Percentiles rank a stretch among this genome's conserved stretches.
Conservation (phyloP, 805 yeast species). For the Monosporozyma solicola region DNA sequence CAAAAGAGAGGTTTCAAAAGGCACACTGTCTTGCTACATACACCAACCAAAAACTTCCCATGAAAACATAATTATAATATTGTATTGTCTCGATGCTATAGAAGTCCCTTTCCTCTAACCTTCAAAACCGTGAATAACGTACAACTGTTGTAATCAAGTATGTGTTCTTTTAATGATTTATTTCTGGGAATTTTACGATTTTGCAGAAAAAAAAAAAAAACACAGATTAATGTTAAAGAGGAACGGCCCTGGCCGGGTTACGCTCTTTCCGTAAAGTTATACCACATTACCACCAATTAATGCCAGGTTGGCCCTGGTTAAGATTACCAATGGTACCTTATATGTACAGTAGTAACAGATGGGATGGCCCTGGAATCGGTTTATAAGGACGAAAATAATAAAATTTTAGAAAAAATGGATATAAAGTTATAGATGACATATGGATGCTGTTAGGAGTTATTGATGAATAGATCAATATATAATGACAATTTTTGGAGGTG, state of each 20-base stretch:
- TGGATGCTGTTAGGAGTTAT: not conserved
- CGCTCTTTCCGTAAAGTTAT: too few relatives aligned
- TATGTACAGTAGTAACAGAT: not conserved
- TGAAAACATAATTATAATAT: slow-evolving; percentile 12
- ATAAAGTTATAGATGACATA: not conserved
- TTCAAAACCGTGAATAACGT: not conserved
- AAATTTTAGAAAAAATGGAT: not conserved
- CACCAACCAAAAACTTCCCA: slow-evolving; percentile 32
- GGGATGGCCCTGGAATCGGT: not conserved
- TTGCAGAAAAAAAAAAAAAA: not conserved
- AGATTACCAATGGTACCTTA: too few relatives aligned
- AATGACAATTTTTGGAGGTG: not conserved
- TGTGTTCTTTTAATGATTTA: not conserved
- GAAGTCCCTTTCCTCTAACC: not conserved
- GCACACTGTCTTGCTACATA: slow-evolving; percentile 12
- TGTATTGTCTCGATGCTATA: not conserved
- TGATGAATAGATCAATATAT: not conserved
- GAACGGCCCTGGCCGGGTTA: too few relatives aligned
- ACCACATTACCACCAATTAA: too few relatives aligned
- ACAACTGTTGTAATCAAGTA: not conserved
- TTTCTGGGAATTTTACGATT: not conserved
- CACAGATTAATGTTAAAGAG: too few relatives aligned
- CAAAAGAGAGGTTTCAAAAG: not conserved
- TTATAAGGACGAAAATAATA: too few relatives aligned
- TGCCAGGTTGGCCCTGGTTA: too few relatives aligned